A percentile compares a stretch with the other conserved stretches of the same genome.
These are phyloP conservation scores for Nyctanthes arbortristis DNA, from an alignment of 257 asterid genomes.

Conservation along the genomic window DNA sequence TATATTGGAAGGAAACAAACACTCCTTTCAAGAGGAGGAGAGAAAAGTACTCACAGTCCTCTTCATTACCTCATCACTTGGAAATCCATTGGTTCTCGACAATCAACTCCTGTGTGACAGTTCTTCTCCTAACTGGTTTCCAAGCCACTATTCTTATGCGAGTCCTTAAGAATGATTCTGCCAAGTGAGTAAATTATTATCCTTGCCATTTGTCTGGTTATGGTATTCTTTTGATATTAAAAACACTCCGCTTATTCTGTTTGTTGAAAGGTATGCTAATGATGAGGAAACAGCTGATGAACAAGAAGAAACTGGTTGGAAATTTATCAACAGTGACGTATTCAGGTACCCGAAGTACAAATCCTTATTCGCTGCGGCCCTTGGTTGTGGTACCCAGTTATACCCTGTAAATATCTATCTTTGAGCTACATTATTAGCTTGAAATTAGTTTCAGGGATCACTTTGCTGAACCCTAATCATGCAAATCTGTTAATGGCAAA, in stretches of 20 bases:
- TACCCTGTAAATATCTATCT: conserved; percentile 45
- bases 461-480: background rate
- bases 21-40: conserved; percentile 58
- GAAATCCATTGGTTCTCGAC: conserved; percentile 67
- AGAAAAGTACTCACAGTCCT: conserved; percentile 57
- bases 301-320: conserved; percentile 67
- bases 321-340: conserved; percentile 65
- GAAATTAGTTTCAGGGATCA: background rate
- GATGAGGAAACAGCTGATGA: conserved; percentile 63
- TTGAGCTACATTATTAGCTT: background rate
- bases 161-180: conserved; percentile 58
- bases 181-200: conserved; percentile 36
- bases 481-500: background rate
- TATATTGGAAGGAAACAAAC: conserved; percentile 55
- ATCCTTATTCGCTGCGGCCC: conserved; percentile 55
- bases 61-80: conserved; percentile 55
- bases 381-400: conserved; percentile 55
- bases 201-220: background rate
- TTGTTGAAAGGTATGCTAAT: conserved; percentile 42
- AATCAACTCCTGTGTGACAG: conserved; percentile 63
- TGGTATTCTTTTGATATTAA: background rate
- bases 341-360: conserved; percentile 56
- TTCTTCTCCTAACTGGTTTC: conserved; percentile 61
- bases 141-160: conserved; percentile 63
- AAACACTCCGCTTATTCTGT: background rate